Evolutionary conservation across 2,329 filamentous ascomycete species (phyloP).

Genomic region (Fusarium coicis): DNA sequence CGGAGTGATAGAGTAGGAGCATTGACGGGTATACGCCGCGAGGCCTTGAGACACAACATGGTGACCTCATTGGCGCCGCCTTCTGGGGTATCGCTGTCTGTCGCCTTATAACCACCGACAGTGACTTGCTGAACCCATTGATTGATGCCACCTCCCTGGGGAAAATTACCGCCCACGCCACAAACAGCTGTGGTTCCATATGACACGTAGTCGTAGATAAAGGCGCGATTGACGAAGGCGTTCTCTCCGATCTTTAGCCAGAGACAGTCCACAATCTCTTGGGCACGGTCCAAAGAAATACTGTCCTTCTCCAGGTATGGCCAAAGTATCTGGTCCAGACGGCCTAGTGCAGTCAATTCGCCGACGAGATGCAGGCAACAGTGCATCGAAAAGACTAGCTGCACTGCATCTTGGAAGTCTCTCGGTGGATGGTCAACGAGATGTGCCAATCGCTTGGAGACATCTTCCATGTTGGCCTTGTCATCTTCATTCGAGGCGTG

Average conservation of each 20-base stretch:
- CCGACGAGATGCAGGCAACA: background rate
- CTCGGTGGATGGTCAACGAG: background rate
- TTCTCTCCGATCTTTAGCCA: background rate
- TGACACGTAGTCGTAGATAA: background rate
- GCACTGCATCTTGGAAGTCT: background rate
- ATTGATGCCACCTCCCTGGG: background rate
- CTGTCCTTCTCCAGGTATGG: background rate
- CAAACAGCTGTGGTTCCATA: background rate
- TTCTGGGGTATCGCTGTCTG: background rate
- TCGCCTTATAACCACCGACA: background rate
- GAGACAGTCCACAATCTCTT: background rate
- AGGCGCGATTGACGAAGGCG: background rate
- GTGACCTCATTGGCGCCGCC: background rate
- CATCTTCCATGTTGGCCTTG: background rate
- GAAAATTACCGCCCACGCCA: background rate
- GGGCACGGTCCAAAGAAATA: background rate
- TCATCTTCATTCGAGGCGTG: background rate
- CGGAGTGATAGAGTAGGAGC: background rate
- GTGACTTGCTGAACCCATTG: background rate
- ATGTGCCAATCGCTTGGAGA: background rate
- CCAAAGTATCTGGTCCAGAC: background rate
- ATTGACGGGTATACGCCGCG: background rate
- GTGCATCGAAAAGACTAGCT: background rate
- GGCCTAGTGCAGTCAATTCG: background rate
- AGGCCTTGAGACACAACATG: background rate